Percentiles rank a stretch among this genome's conserved stretches.
These are phyloP conservation scores for Torulaspora gathmanii DNA, from an alignment of 805 yeast genomes.

Conservation along the genomic window DNA sequence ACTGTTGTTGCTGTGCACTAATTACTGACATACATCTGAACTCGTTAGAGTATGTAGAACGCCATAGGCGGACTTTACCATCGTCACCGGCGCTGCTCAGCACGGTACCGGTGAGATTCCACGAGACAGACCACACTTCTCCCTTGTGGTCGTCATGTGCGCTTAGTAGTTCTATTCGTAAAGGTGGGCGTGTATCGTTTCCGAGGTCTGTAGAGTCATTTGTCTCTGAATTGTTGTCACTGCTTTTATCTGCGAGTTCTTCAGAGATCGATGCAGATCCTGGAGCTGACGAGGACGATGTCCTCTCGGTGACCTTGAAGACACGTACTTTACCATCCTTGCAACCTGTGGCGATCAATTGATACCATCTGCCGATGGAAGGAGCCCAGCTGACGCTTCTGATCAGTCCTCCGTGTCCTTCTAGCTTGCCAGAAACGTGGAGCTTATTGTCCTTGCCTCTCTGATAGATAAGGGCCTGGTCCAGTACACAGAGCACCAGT, in stretches of 20 bases:
- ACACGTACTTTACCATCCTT: slow-evolving; percentile 90
- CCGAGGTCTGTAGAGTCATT: slow-evolving; percentile 4
- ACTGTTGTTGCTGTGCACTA: slow-evolving; percentile 45
- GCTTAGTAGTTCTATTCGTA: slow-evolving; percentile 56
- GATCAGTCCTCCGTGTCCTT: slow-evolving; percentile 82
- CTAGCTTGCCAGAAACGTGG: slow-evolving; percentile 56
- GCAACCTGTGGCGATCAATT: slow-evolving; percentile 89
- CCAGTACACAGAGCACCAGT: slow-evolving; percentile 77
- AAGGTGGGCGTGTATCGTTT: slow-evolving; percentile 5
- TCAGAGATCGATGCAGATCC: slow-evolving; percentile 7
- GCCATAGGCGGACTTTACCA: slow-evolving; percentile 89
- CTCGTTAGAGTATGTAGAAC: slow-evolving; percentile 75
- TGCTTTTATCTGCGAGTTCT: slow-evolving; percentile 7
- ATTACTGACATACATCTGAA: slow-evolving; percentile 90
- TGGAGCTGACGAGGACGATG: slow-evolving; percentile 4
- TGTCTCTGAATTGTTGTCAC: slow-evolving; percentile 4
- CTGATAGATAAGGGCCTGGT: slow-evolving; percentile 77
- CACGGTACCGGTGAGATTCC: slow-evolving; percentile 93
- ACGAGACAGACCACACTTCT: slow-evolving; percentile 93
- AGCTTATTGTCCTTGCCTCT: slow-evolving; percentile 49
- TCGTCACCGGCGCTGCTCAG: slow-evolving; percentile 94
- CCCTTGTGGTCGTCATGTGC: slow-evolving; percentile 72
- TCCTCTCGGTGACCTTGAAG: slow-evolving; percentile 58
- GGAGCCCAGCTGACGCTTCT: slow-evolving; percentile 96
- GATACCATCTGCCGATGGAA: slow-evolving; percentile 84